Evolutionary conservation across 2,329 filamentous ascomycete species (phyloP).

Genomic region (Cytospora chrysosperma): DNA sequence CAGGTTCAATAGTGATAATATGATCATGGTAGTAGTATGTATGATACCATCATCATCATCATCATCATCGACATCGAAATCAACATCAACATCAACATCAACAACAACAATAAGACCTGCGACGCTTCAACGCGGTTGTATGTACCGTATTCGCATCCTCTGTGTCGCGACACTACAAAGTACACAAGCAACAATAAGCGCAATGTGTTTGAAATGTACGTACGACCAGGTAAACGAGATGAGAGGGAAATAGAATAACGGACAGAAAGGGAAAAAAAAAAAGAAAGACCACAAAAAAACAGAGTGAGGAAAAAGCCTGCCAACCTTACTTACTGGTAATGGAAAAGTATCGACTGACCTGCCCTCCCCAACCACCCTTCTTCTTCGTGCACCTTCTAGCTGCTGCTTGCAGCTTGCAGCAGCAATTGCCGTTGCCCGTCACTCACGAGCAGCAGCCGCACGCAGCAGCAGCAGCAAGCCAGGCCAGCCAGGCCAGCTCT

Average conservation of each 20-base stretch:
- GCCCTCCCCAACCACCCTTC: conserved; percentile 2
- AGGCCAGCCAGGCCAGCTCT: no score
- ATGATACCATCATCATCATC: no score
- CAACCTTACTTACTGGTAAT: conserved; percentile 2
- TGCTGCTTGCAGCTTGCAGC: no score
- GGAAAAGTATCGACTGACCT: conserved; percentile 18
- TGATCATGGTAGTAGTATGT: no score
- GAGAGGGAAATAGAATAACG: background rate
- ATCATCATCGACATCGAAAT: no score
- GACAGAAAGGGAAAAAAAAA: background rate
- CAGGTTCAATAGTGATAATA: background rate
- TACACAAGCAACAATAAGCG: conserved; percentile 1
- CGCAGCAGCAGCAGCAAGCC: no score
- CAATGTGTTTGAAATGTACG: background rate
- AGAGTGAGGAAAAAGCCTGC: background rate
- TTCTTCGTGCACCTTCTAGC: no score
- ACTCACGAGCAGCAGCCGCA: background rate
- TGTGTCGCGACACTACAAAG: conserved; percentile 15
- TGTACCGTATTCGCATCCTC: conserved; percentile 12
- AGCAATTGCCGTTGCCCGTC: background rate
- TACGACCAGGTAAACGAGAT: background rate
- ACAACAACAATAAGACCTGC: background rate
- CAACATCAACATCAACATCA: background rate
- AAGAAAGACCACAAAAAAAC: no score
- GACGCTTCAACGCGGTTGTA: conserved; percentile 2